Evolutionary conservation across 208 protist genomes (phyloP), one percentile per base, ranked within the genome.

Genomic region (Trypanosoma boissoni): DNA sequence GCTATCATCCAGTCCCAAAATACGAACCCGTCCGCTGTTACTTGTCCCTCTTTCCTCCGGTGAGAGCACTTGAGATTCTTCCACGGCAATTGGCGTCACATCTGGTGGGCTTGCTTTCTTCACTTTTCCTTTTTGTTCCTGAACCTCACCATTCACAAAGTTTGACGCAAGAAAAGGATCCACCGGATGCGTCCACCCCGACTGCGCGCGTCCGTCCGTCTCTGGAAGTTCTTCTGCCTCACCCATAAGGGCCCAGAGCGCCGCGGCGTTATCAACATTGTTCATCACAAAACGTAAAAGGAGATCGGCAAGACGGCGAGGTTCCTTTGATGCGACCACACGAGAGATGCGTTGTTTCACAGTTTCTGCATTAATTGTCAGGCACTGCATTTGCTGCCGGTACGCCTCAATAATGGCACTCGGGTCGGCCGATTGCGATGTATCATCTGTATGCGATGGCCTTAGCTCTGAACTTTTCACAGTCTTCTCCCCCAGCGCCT

Each of bases 341-440:
- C 42, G 54, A 36, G 24, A 21, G 26, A 59, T 31, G 14, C 54
- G 54, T 1, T 14, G 5, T 27, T 59, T 59, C 3, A 59, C 14
- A 39, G 12, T 31, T 16, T 20, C 42, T 4, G 54, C 36, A 34
- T 27, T 59, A n/a, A 59, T 12, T 16, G 54, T 59, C 23, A 36
- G 0, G 23, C 37, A 16, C 32, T 59, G 36, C 10, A 50, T 14
- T 32, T 49, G 36, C 27, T 14, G 42, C 5, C 23, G 54, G 29
- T 59, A 59, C 12, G 21, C 26, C 29, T 59, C 54, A 50, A 59
- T 49, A 34, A 49, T 59, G 21, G 42, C 31, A 14, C 27, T 18
- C 6, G 26, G 36, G 41, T 31, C 41, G 16, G 26, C 41, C 2
- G 1, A 2, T 27, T 3, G 9, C 26, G 34, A 39, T 6, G 34